Base-by-base conservation (phyloP, 768 basidiomycete species). In the Mycena kentingensis region DNA sequence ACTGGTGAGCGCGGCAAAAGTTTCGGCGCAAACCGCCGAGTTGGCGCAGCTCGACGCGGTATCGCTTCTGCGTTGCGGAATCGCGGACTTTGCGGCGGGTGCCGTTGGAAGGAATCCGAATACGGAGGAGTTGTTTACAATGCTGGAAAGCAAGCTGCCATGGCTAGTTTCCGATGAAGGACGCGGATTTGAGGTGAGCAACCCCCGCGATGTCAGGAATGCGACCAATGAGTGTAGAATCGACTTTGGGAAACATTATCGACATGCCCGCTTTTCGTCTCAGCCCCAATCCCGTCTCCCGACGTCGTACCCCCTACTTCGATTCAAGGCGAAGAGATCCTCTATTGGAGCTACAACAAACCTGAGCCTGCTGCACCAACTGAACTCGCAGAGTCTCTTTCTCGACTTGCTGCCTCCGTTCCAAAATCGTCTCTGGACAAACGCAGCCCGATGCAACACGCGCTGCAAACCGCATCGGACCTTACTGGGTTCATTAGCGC, bases 401-500 rank as follows among this genome's bases (percentile, higher is more conserved):
- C 63, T 1, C 51, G 57, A 3, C 64, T 82, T 6, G 66, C 69
- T 5, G 55, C 66, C 6, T 60, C 70, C n/a, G 57, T 80, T n/a
- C 73, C 77, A 15, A 68, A 65, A 56, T 58, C 56, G 51, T 61
- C 63, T 18, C 57, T 64, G n/a, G 41, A 67, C 10, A 65, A 62
- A 39, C 61, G 67, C 22, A 75, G 68, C 37, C 71, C 76, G 6
- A 73, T 75, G 61, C 85, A 88, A 60, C 77, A 83, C 60, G 83
- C 84, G 10, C 70, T 90, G 6, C 80, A 90, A 63, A 65, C 80
- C 0, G 74, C 90, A 32, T 77, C 85, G 2, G 84, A 88, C 60
- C 78, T 92, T 54, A 91, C 89, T 0, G 89, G 90, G 5, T 90
- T 88, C 66, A 79, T 92, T 62, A 85, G 86, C 51, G 78, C 86